phyloP scores from a whole-genome alignment of 768 basidiomycete genomes.

The Amanita muscaria region DNA sequence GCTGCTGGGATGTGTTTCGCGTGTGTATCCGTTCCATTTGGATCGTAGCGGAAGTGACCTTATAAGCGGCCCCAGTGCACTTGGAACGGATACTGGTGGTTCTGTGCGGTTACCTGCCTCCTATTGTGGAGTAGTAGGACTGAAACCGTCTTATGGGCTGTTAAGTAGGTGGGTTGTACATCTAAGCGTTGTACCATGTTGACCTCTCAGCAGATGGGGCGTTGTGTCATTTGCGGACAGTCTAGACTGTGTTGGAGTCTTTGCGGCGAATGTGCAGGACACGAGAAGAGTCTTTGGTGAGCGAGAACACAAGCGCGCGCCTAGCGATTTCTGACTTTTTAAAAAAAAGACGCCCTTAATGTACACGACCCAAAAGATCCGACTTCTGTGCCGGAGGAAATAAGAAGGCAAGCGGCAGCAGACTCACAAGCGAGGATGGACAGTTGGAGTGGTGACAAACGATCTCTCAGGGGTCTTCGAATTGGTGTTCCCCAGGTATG shows the following conservation, averaged over 20 bases:
- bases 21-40: conserved; percentile 37
- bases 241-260: conserved; percentile 86
- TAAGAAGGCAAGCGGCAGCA: conserved; percentile 19
- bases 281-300: conserved; percentile 57
- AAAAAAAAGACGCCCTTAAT: conserved; percentile 34
- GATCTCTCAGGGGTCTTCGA: conserved; percentile 41
- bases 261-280: conserved; percentile 45
- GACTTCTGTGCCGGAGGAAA: conserved; percentile 47
- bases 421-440: conserved; percentile 12
- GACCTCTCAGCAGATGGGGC: conserved; percentile 56
- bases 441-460: not conserved
- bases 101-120: conserved; percentile 90
- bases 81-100: conserved; percentile 94
- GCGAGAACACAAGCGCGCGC: conserved; percentile 14
- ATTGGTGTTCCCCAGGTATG: conserved; percentile 71
- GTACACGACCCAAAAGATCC: conserved; percentile 64
- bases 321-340: not conserved
- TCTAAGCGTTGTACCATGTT: conserved; percentile 2
- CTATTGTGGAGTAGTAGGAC: conserved; percentile 85
- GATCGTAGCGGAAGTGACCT: not conserved
- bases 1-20: conserved; percentile 75
- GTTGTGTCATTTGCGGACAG: conserved; percentile 92
- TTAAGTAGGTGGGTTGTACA: conserved; percentile 59
- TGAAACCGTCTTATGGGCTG: conserved; percentile 94
- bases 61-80: conserved; percentile 42